Evolutionary conservation across 176 grass and related monocot genomes (phyloP), one percentile per base, ranked within the genome.

Genomic region (Rhynchospora pubera): DNA sequence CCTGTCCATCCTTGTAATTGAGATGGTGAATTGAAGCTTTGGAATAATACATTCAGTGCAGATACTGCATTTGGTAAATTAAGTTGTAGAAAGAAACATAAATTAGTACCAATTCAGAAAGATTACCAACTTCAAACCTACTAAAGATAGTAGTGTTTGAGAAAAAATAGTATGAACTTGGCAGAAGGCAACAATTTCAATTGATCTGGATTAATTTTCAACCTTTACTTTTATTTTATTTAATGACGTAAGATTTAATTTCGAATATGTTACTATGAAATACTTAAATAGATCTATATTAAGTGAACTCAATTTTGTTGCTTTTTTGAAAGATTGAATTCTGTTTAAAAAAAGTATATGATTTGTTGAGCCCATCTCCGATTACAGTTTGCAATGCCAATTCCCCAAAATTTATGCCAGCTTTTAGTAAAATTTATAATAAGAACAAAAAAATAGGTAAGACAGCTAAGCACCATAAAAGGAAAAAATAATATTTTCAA

Each of bases 1-100:
- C 83, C 76, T 52, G 88, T 86, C 96, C 96, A 98, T 19, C 92
- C 87, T 14, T 55, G 76, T 57, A 98, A 85, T 46, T 91, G 89
- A 7, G 90, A 85, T 19, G 92, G 90, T 65, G 96, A 98, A 91
- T 98, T 94, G 79, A 97, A 82, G 84, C 72, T 94, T 47, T 84
- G 88, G 60, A 94, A 97, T 62, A 97, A 86, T 0, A 86, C 85
- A 76, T 97, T 94, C 46, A 97, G 94, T 21, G 84, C 90, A 81
- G 55, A 85, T 74, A 90, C 94, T 97, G 72, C 91, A 97, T 85
- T 63, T 3, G 4, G 23, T 8, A 76, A 76, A 55, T 26, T 18
- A 76, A 23, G 11, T 51, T 74, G 46, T 51, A 2, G 0, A 52
- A 24, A 52, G 9, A 15, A 26, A 23, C 2, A 76, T 56, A 55